These are phyloP conservation scores for Mycena rebaudengoi DNA, from an alignment of 768 basidiomycete genomes.

Conservation along the genomic window DNA sequence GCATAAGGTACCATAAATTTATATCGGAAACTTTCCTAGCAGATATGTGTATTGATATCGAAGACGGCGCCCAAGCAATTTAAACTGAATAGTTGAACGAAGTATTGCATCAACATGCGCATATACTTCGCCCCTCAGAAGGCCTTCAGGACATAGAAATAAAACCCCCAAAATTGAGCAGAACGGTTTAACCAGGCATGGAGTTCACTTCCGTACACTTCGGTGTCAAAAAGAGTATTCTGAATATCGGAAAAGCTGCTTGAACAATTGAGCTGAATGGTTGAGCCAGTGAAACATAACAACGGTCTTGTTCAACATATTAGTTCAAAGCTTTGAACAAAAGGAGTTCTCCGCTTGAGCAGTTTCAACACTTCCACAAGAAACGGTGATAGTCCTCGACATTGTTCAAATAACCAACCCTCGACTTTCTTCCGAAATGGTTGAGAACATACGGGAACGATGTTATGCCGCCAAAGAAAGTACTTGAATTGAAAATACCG, in stretches of 20 bases:
- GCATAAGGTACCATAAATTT: no score
- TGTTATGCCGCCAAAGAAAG: not conserved
- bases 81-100: no score
- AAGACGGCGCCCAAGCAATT: no score
- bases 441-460: not conserved
- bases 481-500: no score
- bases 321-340: constrained; percentile 1
- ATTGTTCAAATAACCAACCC: not conserved
- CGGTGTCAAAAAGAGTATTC: no score
- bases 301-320: constrained; percentile 1
- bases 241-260: not conserved
- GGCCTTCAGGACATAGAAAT: no score
- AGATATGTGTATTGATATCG: no score
- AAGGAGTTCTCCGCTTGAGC: not conserved
- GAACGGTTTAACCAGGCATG: no score
- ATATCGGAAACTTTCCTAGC: no score
- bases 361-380: not conserved
- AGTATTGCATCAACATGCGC: no score
- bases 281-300: not conserved
- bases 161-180: no score
- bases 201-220: no score
- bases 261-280: not conserved
- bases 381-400: not conserved
- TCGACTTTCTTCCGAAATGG: not conserved
- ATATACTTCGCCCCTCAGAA: not conserved